These are phyloP conservation scores for Hortaea sp. DNA, from an alignment of 2,329 filamentous ascomycete species.

Conservation along the genomic window DNA sequence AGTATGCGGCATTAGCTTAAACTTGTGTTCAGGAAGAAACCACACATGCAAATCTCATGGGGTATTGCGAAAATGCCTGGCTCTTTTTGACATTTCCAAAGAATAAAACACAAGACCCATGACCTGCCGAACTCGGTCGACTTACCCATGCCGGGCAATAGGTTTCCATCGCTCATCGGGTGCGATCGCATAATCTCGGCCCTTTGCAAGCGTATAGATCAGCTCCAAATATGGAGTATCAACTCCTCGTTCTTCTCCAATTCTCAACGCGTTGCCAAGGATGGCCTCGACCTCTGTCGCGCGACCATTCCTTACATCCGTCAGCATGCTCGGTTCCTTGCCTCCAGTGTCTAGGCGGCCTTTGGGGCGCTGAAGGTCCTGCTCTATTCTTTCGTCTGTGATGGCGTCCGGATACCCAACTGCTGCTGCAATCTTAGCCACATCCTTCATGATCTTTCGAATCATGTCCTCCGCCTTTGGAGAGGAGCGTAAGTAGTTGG, in stretches of 20 bases:
- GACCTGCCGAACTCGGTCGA: too few species aligned
- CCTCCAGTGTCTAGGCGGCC: constrained; percentile 31
- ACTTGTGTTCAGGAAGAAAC: too few species aligned
- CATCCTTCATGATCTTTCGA: constrained; percentile 36
- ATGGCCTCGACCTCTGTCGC: constrained; percentile 43
- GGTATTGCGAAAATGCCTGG: too few species aligned
- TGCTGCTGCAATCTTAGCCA: constrained; percentile 31
- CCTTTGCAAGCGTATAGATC: constrained; percentile 36
- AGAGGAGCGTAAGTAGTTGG: constrained; percentile 38
- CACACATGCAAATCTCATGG: too few species aligned
- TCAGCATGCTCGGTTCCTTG: constrained; percentile 41
- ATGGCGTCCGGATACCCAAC: constrained; percentile 29
- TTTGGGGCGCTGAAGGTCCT: constrained; percentile 31
- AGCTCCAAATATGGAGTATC: constrained; percentile 30
- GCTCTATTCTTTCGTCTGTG: constrained; percentile 28
- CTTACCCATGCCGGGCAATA: constrained; percentile 10
- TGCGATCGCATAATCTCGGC: constrained; percentile 12
- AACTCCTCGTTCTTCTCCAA: constrained; percentile 32
- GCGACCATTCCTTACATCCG: constrained; percentile 34
- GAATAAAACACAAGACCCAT: too few species aligned
- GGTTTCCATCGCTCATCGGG: constrained; percentile 9
- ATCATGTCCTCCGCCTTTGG: constrained; percentile 29
- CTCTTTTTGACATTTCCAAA: too few species aligned
- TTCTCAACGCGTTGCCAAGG: constrained; percentile 34
- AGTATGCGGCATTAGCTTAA: too few species aligned